Conservation (phyloP, 2,329 filamentous ascomycete species). For the Dissoconium aciculare region DNA sequence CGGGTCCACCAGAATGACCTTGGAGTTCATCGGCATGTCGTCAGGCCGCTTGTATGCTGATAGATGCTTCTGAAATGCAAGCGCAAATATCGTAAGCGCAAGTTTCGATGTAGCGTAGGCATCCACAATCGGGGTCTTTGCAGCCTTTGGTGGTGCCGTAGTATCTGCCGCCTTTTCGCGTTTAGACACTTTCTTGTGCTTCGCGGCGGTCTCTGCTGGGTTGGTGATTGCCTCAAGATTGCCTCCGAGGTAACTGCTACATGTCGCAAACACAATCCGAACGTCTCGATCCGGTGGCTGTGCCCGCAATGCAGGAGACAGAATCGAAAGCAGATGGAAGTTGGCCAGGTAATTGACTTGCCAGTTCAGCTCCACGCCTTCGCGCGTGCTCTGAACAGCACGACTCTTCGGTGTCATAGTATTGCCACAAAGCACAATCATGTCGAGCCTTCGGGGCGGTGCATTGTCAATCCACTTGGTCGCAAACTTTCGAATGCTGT, state of each 20-base stretch:
- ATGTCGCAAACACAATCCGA: slow-evolving; percentile 71
- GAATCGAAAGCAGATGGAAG: slow-evolving; percentile 82
- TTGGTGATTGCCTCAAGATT: slow-evolving; percentile 45
- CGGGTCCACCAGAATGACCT: slow-evolving; percentile 77
- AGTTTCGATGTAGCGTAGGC: slow-evolving; percentile 42
- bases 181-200: slow-evolving; percentile 32
- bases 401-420: slow-evolving; percentile 56
- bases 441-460: slow-evolving; percentile 75
- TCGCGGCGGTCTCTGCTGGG: slow-evolving; percentile 24
- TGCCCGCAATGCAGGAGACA: slow-evolving; percentile 76
- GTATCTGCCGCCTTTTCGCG: slow-evolving; percentile 39
- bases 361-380: slow-evolving; percentile 82
- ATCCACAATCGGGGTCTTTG: slow-evolving; percentile 9
- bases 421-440: slow-evolving; percentile 76
- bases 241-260: slow-evolving; percentile 72
- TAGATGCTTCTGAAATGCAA: slow-evolving; percentile 84
- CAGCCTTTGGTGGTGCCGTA: slow-evolving; percentile 17
- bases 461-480: slow-evolving; percentile 97
- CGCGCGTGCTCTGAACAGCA: slow-evolving; percentile 40
- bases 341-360: slow-evolving; percentile 91
- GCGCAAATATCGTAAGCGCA: slow-evolving; percentile 76
- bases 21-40: slow-evolving; percentile 62
- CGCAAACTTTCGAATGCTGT: slow-evolving; percentile 82
- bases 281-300: slow-evolving; percentile 93
- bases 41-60: slow-evolving; percentile 74